phyloP scores from a whole-genome alignment of 116 monocot species.

The Trichopus zeylanicus region DNA sequence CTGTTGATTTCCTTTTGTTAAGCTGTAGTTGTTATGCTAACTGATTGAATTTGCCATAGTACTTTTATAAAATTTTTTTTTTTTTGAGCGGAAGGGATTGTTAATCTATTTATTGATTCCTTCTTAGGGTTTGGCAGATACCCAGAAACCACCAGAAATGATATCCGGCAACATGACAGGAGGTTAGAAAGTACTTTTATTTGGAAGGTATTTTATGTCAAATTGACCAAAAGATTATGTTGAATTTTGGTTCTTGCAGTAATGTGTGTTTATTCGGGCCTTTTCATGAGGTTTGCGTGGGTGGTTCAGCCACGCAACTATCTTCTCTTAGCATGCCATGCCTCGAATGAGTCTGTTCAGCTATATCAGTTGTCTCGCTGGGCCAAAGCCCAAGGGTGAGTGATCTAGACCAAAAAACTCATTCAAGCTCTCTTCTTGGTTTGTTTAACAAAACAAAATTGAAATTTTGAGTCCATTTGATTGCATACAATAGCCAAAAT shows the following conservation, averaged over 20 bases:
- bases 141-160: conserved; percentile 88
- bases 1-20: no score
- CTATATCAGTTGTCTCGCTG: conserved; percentile 89
- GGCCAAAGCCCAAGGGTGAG: conserved; percentile 77
- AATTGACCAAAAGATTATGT: not conserved
- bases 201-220: not conserved
- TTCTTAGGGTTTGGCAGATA: conserved; percentile 87
- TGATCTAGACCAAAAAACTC: no score
- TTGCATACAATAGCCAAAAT: no score
- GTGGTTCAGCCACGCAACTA: conserved; percentile 98
- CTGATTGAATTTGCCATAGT: no score
- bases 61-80: no score
- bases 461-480: no score
- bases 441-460: no score
- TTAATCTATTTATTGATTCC: not conserved
- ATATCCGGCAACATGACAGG: conserved; percentile 99
- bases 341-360: conserved; percentile 91
- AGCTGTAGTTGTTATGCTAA: no score
- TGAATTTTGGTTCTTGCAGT: conserved; percentile 42
- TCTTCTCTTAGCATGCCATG: conserved; percentile 94
- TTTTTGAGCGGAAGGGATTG: no score
- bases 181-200: conserved; percentile 25
- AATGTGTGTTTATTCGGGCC: conserved; percentile 93
- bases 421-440: no score
- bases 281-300: conserved; percentile 99